Evolutionary conservation across 805 yeast genomes (phyloP).

Genomic region (Lipomyces mesembrius): DNA sequence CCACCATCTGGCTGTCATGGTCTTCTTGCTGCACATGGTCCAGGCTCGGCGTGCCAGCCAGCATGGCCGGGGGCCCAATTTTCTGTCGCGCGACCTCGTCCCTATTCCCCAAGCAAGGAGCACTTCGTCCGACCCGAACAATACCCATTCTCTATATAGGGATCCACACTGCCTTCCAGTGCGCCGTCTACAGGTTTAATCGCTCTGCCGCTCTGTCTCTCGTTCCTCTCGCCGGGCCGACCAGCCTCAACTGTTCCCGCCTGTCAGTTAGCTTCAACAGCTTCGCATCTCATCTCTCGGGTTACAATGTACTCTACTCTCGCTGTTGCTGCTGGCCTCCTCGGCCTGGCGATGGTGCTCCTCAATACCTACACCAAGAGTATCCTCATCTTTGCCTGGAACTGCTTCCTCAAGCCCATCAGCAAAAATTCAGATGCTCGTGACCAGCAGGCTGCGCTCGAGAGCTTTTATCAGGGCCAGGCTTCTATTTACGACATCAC

Average conservation of each 20-base stretch:
- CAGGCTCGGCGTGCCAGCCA: neutral
- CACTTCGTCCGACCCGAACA: neutral
- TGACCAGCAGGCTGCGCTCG: conserved; percentile 65
- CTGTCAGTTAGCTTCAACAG: conserved; percentile 5
- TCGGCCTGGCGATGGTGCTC: conserved; percentile 21
- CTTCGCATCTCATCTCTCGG: neutral
- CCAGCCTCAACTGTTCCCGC: neutral
- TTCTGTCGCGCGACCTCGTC: neutral
- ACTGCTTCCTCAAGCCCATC: conserved; percentile 67
- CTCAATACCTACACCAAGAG: conserved; percentile 22
- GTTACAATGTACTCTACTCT: conserved; percentile 16
- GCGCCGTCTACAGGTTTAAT: too few species aligned
- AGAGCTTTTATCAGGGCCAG: conserved; percentile 73
- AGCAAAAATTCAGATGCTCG: conserved; percentile 43
- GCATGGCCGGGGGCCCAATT: neutral
- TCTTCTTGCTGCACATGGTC: neutral
- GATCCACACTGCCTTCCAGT: neutral
- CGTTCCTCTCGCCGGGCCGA: neutral
- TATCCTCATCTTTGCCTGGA: conserved; percentile 48
- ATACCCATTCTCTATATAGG: neutral
- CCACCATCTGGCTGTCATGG: neutral
- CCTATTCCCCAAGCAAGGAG: neutral
- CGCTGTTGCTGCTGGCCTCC: conserved; percentile 20
- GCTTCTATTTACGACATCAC: conserved; percentile 79
- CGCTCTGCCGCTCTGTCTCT: neutral